Percentiles rank a stretch among this genome's conserved stretches.
Conservation (phyloP, 1,284 basidiomycete species). For the Athelia sp. region DNA sequence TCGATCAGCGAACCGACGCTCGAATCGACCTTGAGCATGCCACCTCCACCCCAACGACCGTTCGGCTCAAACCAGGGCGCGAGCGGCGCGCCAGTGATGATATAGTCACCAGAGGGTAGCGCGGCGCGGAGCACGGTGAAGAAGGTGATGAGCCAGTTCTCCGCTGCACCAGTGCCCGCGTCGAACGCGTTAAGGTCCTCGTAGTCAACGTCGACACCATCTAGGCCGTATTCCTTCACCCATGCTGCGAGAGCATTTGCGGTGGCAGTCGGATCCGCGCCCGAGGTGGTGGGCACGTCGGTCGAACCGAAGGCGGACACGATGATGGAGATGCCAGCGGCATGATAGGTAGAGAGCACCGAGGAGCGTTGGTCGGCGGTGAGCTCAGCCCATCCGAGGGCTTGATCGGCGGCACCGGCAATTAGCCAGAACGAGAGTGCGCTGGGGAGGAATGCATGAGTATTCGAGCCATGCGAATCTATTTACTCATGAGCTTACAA, state of each 20-base stretch:
- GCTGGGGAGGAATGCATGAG: slow-evolving; percentile 23
- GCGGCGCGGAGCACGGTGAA: slow-evolving; percentile 30
- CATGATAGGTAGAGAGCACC: slow-evolving; percentile 43
- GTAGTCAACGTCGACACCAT: slow-evolving; percentile 32
- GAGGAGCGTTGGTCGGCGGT: slow-evolving; percentile 34
- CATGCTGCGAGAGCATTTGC: slow-evolving; percentile 45
- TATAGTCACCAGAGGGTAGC: slow-evolving; percentile 28
- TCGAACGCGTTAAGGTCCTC: slow-evolving; percentile 46
- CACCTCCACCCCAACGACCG: slow-evolving; percentile 44
- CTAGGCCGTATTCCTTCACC: slow-evolving; percentile 43
- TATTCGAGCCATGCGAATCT: too few species aligned
- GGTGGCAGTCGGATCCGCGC: slow-evolving; percentile 31
- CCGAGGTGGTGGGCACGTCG: slow-evolving; percentile 42
- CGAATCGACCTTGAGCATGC: slow-evolving; percentile 51
- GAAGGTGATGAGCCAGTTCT: slow-evolving; percentile 38
- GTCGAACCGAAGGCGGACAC: slow-evolving; percentile 54
- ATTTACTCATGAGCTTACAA: too few species aligned
- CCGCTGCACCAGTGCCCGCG: slow-evolving; percentile 29
- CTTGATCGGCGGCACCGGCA: slow-evolving; percentile 49
- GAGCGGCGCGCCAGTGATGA: slow-evolving; percentile 35
- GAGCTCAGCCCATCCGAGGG: slow-evolving; percentile 35
- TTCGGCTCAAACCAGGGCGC: slow-evolving; percentile 54
- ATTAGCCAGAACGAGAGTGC: slow-evolving; percentile 44
- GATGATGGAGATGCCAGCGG: slow-evolving; percentile 52
- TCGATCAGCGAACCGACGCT: slow-evolving; percentile 54